Conservation (phyloP, 2,329 filamentous ascomycete genomes). For the Cladosporium austrohemisphaericum region DNA sequence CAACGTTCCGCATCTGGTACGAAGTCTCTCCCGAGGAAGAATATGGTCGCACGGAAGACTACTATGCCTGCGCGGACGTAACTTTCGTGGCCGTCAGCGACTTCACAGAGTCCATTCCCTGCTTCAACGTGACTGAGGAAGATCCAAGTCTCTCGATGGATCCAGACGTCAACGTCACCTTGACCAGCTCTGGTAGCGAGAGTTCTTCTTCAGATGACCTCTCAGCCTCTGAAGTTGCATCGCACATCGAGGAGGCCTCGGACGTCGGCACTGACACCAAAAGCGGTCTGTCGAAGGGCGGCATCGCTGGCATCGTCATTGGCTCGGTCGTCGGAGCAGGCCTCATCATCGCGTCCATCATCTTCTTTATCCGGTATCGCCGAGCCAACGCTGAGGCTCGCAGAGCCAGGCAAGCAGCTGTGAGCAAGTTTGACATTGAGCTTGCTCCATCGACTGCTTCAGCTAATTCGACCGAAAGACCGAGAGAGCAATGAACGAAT, state of each 20-base stretch:
- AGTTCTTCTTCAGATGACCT: slow-evolving; percentile 12
- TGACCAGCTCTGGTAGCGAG: slow-evolving; percentile 20
- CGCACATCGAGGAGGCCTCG: slow-evolving; percentile 1
- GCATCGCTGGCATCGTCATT: slow-evolving; percentile 43
- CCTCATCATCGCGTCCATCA: slow-evolving; percentile 25
- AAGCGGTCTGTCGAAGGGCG: slow-evolving; percentile 36
- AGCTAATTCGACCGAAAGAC: neutral
- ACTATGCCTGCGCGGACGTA: slow-evolving; percentile 48
- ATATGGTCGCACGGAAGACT: slow-evolving; percentile 40
- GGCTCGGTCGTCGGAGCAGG: slow-evolving; percentile 20
- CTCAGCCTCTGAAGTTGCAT: slow-evolving; percentile 4
- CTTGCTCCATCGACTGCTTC: slow-evolving; percentile 4
- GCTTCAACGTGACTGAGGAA: slow-evolving; percentile 45
- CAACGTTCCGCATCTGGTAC: slow-evolving; percentile 46
- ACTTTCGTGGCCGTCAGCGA: slow-evolving; percentile 39
- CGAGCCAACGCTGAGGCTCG: slow-evolving; percentile 12
- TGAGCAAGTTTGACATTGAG: slow-evolving; percentile 10
- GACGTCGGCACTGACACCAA: neutral
- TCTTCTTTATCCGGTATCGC: slow-evolving; percentile 17
- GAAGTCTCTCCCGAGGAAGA: slow-evolving; percentile 29
- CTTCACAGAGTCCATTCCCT: slow-evolving; percentile 42
- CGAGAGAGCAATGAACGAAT: neutral
- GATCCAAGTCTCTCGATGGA: slow-evolving; percentile 30
- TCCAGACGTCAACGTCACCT: slow-evolving; percentile 25
- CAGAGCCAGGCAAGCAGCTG: slow-evolving; percentile 6